Base-by-base conservation (phyloP, 208 protist genomes). In the Herpetomonas tarakana region DNA sequence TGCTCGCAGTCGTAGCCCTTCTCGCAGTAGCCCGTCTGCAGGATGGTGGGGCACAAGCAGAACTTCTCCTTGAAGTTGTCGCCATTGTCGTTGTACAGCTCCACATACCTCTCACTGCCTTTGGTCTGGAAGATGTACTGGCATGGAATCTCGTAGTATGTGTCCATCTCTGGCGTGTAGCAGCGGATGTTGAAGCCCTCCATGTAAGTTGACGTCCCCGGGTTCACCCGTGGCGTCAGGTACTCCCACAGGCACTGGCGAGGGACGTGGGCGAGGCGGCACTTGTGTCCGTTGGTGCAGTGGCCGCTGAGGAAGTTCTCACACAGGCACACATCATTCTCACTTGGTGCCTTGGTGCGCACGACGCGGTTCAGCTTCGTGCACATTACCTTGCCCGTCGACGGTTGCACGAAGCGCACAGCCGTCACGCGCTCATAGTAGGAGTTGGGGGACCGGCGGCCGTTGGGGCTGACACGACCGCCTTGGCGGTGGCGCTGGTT, bases 21-120 rank as follows among this genome's bases (percentile, higher is more conserved):
- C 28, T 70, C 58, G 58, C 86, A 92, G 28, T 30, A 47, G 29
- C 80, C 74, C 38, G 57, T 60, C 4, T 47, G 56, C 31, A 62
- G 54, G 65, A 89, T 71, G 1, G 39, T 46, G 18, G 62, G 58
- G 69, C 85, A 92, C 18, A 92, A 67, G n/a, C 62, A 65, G 66
- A 75, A 88, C 62, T 89, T 86, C 31, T 79, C 76, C 64, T 88
- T 86, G 63, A 88, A 92, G 65, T 89, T 89, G 60, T 81, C 74
- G 38, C 86, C 86, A 62, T 88, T 73, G 52, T 85, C 78, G 68
- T 92, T 92, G 68, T 81, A 82, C 31, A 85, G 73, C 50, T 73
- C 74, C 6, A 92, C 66, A 68, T 89, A 92, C 44, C 71, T 70
- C 31, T 72, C 68, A 38, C 82, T 86, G 25, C 82, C 86, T 28